These are phyloP conservation scores for Erodium maritimum DNA, from an alignment of 345 rosid genomes.

Conservation along the genomic window DNA sequence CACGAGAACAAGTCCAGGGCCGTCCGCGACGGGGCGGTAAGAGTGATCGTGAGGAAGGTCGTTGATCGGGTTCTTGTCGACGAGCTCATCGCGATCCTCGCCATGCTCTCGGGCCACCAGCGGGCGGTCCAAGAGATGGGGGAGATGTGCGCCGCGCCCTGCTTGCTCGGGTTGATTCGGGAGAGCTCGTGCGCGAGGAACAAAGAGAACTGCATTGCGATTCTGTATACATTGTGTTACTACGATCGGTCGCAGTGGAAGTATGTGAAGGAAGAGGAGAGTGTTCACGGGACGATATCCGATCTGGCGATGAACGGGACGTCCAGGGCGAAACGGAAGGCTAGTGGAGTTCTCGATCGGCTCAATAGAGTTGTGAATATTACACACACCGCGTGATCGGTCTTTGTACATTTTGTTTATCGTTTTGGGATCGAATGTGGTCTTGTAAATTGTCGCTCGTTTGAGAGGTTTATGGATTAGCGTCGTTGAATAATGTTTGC, in stretches of 20 bases:
- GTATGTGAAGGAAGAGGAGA: slow-evolving; percentile 73
- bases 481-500: no score
- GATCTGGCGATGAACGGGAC: slow-evolving; percentile 75
- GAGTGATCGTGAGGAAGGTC: slow-evolving; percentile 57
- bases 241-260: slow-evolving; percentile 72
- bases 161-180: slow-evolving; percentile 53
- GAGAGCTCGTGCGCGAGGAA: slow-evolving; percentile 67
- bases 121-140: slow-evolving; percentile 65
- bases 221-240: slow-evolving; percentile 55
- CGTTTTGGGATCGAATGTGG: no score
- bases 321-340: slow-evolving; percentile 91
- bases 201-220: slow-evolving; percentile 81
- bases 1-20: slow-evolving; percentile 83
- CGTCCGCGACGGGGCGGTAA: slow-evolving; percentile 70
- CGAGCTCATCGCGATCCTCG: slow-evolving; percentile 75
- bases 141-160: slow-evolving; percentile 59
- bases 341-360: slow-evolving; percentile 67
- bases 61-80: slow-evolving; percentile 52
- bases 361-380: slow-evolving; percentile 52
- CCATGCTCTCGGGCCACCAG: slow-evolving; percentile 69
- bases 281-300: slow-evolving; percentile 43
- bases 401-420: slow-evolving; percentile 23
- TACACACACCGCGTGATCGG: slow-evolving; percentile 72
- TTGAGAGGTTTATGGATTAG: no score
- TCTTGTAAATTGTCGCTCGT: no score